Base-by-base conservation (phyloP, 805 yeast genomes). In the Metschnikowia anglica region DNA sequence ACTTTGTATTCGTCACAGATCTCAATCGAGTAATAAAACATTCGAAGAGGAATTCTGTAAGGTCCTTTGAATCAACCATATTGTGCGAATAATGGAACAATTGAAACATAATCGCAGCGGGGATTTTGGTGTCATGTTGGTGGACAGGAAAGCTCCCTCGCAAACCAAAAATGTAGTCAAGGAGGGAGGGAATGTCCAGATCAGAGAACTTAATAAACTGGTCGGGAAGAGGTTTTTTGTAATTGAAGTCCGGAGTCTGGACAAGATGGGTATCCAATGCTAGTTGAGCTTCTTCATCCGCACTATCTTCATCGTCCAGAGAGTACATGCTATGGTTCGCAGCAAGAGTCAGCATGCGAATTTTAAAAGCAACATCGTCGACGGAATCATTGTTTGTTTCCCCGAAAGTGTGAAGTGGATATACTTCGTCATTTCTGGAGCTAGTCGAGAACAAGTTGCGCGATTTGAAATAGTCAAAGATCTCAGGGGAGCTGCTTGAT, bases 51-150 rank as follows among this genome's bases (percentile, higher is more conserved):
- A 79, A 78, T 47, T 76, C 78, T 2, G 83, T 81, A 44, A 81
- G 63, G 23, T 77, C 75, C 6, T 65, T 62, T 37, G 81, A 77
- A n/a, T 79, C 68, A 26, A 74, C 75, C 50, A 77, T 76, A 42
- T 70, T 70, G 49, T 79, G 81, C 1, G 88, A 79, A 55, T 81
- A 85, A 51, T 91, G 65, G n/a, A 84, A 60, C 55, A 85, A 74
- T 59, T 85, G 91, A 52, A 74, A 85, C 0, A 83, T 63, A 5
- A 84, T 72, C 1, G 86, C 80, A 0, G 93, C 89, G 0, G 91
- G 88, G 18, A 79, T 65, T 24, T 74, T 68, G 4, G 83, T 63
- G 34, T 72, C 72, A 45, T 74, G 77, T 43, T 74, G 79, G 33
- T 43, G 54, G 5, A 60, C 43, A 1, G 55, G 34, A 29, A 66